Evolutionary conservation across 441 rosid genomes (phyloP), one percentile per base, ranked within the genome.

Genomic region (Croton laevigatus): DNA sequence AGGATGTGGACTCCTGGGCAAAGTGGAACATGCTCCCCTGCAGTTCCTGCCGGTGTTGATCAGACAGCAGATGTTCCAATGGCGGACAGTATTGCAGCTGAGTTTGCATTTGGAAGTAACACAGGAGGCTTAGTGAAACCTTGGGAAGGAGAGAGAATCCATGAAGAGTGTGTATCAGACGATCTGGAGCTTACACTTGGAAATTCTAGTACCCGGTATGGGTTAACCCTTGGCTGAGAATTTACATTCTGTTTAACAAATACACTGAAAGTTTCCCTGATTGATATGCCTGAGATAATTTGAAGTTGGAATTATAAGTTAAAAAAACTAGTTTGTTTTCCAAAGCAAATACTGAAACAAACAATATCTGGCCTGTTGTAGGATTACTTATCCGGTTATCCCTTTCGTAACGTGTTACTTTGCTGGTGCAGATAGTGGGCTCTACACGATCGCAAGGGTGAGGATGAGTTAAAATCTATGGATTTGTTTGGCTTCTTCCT

Each of bases 131-230:
- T 93, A 49, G 97, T 93, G 73, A 90, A 91, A 80, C 91, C 98
- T 13, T 93, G 98, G 98, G 97, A 93, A 83, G 98, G 98, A 49
- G 98, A 93, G 82, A 89, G 93, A 83, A 93, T 93, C 70, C 98
- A 93, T 20, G 98, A 90, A 71, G 98, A 91, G 77, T 91, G 86
- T 71, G 89, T 82, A 61, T 82, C 94, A 3, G 97, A 93, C 71
- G 98, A 93, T 83, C 93, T 93, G 36, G 96, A 91, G 74, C 98
- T 93, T 71, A 93, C 98, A 8, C 94, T 93, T 36, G 98, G 98
- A 71, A 91, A 71, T 82, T 83, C 96, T 19, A 88, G 75, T 66
- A 89, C 93, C 69, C 89, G 91, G 93, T 91, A 27, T 71, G 62
- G 38, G 48, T 40, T 59, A 13, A 36, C 44, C 11, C 44, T 20